Evolutionary conservation across 805 yeast genomes (phyloP).

Genomic region (Hanseniaspora vineae): DNA sequence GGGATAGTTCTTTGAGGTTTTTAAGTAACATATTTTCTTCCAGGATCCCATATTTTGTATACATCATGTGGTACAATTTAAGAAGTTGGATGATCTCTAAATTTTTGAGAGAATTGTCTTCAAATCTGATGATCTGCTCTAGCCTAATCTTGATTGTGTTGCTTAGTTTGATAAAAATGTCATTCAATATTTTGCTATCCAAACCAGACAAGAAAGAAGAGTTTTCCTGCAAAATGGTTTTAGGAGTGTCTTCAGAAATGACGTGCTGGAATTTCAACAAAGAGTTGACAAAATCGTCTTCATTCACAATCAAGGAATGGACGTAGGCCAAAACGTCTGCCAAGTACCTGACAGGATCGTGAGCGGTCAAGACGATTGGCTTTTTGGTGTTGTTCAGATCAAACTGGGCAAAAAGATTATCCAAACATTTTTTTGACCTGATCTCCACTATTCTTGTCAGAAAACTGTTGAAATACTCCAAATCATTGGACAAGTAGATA

Average conservation of each 20-base stretch:
- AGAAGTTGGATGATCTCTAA: slow-evolving; percentile 50
- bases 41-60: slow-evolving; percentile 28
- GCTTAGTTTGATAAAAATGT: slow-evolving; percentile 19
- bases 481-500: slow-evolving; percentile 26
- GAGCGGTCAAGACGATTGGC: slow-evolving; percentile 53
- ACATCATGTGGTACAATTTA: slow-evolving; percentile 60
- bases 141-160: slow-evolving; percentile 50
- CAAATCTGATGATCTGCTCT: slow-evolving; percentile 57
- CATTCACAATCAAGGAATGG: slow-evolving; percentile 78
- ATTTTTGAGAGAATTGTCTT: slow-evolving; percentile 40
- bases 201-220: slow-evolving; percentile 13
- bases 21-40: slow-evolving; percentile 11
- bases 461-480: slow-evolving; percentile 43
- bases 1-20: slow-evolving; percentile 11
- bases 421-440: slow-evolving; percentile 50
- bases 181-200: slow-evolving; percentile 19
- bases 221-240: slow-evolving; percentile 12
- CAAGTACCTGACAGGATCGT: slow-evolving; percentile 69
- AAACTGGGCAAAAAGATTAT: slow-evolving; percentile 54
- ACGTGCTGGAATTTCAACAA: slow-evolving; percentile 36
- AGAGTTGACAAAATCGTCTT: slow-evolving; percentile 58
- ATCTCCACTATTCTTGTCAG: slow-evolving; percentile 51
- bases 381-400: slow-evolving; percentile 21
- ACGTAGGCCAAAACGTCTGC: slow-evolving; percentile 85
- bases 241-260: slow-evolving; percentile 9